These are phyloP conservation scores for Naganishia vishniacii DNA, from an alignment of 768 basidiomycete genomes.

Conservation along the genomic window DNA sequence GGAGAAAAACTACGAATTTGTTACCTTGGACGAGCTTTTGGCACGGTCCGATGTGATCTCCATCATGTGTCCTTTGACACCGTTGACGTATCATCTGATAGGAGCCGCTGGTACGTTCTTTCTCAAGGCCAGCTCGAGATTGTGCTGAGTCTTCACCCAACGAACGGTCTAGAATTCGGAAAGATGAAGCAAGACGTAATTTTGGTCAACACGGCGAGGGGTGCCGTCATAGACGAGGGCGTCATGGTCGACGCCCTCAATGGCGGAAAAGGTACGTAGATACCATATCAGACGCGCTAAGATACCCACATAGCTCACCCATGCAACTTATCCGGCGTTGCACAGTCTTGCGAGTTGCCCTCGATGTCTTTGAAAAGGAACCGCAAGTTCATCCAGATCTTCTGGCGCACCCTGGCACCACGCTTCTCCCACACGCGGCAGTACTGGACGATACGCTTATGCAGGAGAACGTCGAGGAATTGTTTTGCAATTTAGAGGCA, in stretches of 20 bases:
- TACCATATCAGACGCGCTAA: too few relatives aligned
- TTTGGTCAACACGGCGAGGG: slow-evolving; percentile 83
- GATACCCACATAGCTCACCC: slow-evolving; percentile 1
- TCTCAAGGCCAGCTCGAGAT: not conserved
- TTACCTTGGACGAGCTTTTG: slow-evolving; percentile 60
- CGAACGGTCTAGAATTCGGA: slow-evolving; percentile 70
- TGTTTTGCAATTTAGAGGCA: slow-evolving; percentile 6
- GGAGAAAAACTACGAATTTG: slow-evolving; percentile 60
- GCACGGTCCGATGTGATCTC: slow-evolving; percentile 73
- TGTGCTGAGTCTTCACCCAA: slow-evolving; percentile 30
- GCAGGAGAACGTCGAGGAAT: slow-evolving; percentile 5
- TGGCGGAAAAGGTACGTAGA: slow-evolving; percentile 69
- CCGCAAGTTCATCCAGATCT: slow-evolving; percentile 75
- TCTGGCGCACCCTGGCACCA: slow-evolving; percentile 73
- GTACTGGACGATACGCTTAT: slow-evolving; percentile 17
- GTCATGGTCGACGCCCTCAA: slow-evolving; percentile 79
- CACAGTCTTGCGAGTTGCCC: slow-evolving; percentile 62
- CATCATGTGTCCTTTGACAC: slow-evolving; percentile 72
- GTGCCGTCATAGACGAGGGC: slow-evolving; percentile 80
- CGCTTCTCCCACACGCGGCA: slow-evolving; percentile 67
- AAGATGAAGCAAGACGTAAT: slow-evolving; percentile 70
- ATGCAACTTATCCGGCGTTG: not conserved
- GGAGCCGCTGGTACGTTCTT: slow-evolving; percentile 2
- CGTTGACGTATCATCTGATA: slow-evolving; percentile 54
- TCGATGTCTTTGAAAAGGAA: slow-evolving; percentile 83